phyloP scores from a whole-genome alignment of 2,329 filamentous ascomycete species.

The Nemania bipapillata region DNA sequence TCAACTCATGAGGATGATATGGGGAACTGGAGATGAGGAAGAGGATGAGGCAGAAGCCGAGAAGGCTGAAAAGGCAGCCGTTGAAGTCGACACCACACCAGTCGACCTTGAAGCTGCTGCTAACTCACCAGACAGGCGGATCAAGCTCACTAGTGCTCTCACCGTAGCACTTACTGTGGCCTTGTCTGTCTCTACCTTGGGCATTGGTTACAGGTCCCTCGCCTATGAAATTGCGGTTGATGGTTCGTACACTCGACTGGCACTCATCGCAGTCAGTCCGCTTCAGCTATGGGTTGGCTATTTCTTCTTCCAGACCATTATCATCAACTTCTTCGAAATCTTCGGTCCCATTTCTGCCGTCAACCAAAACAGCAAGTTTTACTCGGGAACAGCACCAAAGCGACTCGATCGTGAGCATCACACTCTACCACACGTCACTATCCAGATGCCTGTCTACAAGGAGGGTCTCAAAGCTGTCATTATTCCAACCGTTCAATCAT shows the following conservation, averaged over 20 bases:
- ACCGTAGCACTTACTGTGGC: slow-evolving; percentile 64
- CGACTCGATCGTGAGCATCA: slow-evolving; percentile 53
- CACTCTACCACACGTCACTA: slow-evolving; percentile 61
- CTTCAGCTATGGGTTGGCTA: slow-evolving; percentile 67
- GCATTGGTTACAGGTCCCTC: slow-evolving; percentile 65
- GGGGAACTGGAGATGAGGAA: slow-evolving; percentile 58
- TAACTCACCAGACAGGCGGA: slow-evolving; percentile 58
- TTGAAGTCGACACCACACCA: slow-evolving; percentile 57
- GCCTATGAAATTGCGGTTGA: slow-evolving; percentile 67
- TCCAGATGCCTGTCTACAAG: slow-evolving; percentile 64
- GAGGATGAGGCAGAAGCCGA: slow-evolving; percentile 59
- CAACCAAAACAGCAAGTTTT: slow-evolving; percentile 59
- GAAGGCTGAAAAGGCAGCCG: slow-evolving; percentile 47
- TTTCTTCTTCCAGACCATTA: slow-evolving; percentile 63
- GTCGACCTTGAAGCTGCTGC: slow-evolving; percentile 55
- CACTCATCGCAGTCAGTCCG: slow-evolving; percentile 63
- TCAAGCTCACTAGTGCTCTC: slow-evolving; percentile 65
- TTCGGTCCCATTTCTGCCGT: slow-evolving; percentile 62
- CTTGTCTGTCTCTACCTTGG: slow-evolving; percentile 64
- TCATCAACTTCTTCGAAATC: slow-evolving; percentile 62
- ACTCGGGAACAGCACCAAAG: slow-evolving; percentile 55
- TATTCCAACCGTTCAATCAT: slow-evolving; percentile 64
- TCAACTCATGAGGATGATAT: slow-evolving; percentile 68
- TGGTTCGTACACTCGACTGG: slow-evolving; percentile 63
- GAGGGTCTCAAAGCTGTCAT: slow-evolving; percentile 62